Evolutionary conservation across 352 stramenopile genomes (phyloP), one percentile per base, ranked within the genome.

Genomic region (Blastocystis sp.): DNA sequence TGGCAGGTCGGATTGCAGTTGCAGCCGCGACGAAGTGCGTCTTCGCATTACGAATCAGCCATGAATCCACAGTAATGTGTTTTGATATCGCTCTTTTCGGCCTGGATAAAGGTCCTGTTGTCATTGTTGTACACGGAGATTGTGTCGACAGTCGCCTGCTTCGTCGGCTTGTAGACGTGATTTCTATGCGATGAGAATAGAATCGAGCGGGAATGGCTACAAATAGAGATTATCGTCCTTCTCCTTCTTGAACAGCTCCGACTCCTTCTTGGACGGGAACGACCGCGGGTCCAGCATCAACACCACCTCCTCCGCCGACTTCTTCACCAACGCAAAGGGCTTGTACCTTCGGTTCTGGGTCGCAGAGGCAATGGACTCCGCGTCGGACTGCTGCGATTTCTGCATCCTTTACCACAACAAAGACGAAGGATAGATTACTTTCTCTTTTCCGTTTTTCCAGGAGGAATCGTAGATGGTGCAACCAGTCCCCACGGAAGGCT

Each of bases 61-160:
- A 1, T 2, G 34, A 1, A 38, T 7, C 1, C 54, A 84, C 74
- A 84, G 38, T 68, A 84, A 54, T 84, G 74, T 21, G 74, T 84
- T 24, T 84, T 84, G 34, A 84, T 42, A 69, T 84, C 60, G 10
- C 21, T 68, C 34, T 68, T 69, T 17, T 84, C 74, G 9, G 74
- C 74, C 48, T 62, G 57, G n/a, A 84, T 7, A 28, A 69, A 84
- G 42, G 74, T 84, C 19, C 57, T 54, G 9, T 69, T 34, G 42
- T 64, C 48, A 45, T 70, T 59, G 52, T 84, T 69, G n/a, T 63
- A n/a, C 14, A 61, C 57, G 24, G 57, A 59, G 14, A 84, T 34
- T 17, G 54, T 54, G 34, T 84, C 74, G 3, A 69, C 40, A 9
- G 43, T 57, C 9, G 34, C 48, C 28, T 38, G 21, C 21, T 59